phyloP scores from a whole-genome alignment of 495 filamentous ascomycete species.

The Aspergillus saccharolyticus region DNA sequence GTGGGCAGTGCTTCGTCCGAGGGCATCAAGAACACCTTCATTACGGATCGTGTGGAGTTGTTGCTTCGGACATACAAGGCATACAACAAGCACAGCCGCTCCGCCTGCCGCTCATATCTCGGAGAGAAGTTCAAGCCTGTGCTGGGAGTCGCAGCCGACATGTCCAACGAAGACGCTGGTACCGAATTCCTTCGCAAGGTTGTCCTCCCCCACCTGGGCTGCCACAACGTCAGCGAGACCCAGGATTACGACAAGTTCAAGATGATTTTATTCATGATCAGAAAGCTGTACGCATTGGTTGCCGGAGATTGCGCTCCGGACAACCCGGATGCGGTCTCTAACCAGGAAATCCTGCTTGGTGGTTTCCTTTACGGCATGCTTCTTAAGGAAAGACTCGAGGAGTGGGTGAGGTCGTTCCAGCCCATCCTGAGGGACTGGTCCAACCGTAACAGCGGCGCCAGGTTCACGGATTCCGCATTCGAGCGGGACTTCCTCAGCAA shows the following conservation, averaged over 20 bases:
- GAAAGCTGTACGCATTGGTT: slow-evolving; percentile 88
- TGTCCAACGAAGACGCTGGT: slow-evolving; percentile 81
- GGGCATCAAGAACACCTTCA: slow-evolving; percentile 80
- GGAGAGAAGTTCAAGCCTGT: slow-evolving; percentile 87
- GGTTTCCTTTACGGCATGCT: slow-evolving; percentile 94
- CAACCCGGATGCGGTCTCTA: slow-evolving; percentile 93
- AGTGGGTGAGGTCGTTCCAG: slow-evolving; percentile 66
- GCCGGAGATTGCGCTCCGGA: slow-evolving; percentile 88
- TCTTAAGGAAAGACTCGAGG: slow-evolving; percentile 88
- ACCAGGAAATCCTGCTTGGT: slow-evolving; percentile 87
- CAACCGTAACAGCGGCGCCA: slow-evolving; percentile 54
- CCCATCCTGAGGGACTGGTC: slow-evolving; percentile 63
- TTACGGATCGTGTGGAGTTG: slow-evolving; percentile 90
- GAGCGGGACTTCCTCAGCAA: slow-evolving; percentile 69
- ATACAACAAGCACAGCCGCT: slow-evolving; percentile 73
- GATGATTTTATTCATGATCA: slow-evolving; percentile 91
- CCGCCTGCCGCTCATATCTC: slow-evolving; percentile 73
- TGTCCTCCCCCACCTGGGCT: slow-evolving; percentile 84
- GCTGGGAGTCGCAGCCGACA: slow-evolving; percentile 70
- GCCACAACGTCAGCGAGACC: slow-evolving; percentile 69
- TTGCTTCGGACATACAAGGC: slow-evolving; percentile 87
- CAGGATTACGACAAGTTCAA: slow-evolving; percentile 90
- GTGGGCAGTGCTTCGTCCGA: slow-evolving; percentile 69
- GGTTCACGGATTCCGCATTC: slow-evolving; percentile 68
- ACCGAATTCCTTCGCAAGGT: slow-evolving; percentile 84